Evolutionary conservation across 2,329 filamentous ascomycete genomes (phyloP).

Genomic region (Penicillium griseofulvum): DNA sequence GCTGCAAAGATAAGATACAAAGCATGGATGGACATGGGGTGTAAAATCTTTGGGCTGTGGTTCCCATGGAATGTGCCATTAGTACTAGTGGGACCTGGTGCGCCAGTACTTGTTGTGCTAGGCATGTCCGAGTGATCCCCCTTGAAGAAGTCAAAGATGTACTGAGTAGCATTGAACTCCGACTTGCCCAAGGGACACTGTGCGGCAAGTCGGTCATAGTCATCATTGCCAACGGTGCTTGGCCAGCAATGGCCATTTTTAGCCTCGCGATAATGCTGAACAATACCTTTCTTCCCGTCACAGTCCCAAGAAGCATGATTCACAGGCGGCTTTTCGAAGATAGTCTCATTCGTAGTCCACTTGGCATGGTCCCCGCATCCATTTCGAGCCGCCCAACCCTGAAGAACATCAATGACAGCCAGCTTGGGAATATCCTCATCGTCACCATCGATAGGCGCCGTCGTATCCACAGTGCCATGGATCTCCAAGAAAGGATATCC

Average conservation of each 20-base stretch:
- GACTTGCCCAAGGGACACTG: conserved; percentile 18
- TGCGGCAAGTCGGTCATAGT: conserved; percentile 3
- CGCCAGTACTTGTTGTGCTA: neutral
- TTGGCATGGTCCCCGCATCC: conserved; percentile 13
- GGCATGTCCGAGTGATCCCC: conserved; percentile 19
- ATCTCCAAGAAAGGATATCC: conserved; percentile 25
- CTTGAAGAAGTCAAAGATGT: conserved; percentile 22
- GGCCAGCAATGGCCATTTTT: conserved; percentile 23
- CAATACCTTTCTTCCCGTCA: conserved; percentile 14
- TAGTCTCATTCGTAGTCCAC: conserved; percentile 18
- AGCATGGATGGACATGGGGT: neutral
- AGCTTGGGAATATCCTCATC: conserved; percentile 4
- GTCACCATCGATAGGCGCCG: conserved; percentile 19
- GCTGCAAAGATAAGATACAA: neutral
- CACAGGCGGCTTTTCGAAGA: conserved; percentile 14
- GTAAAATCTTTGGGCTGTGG: neutral
- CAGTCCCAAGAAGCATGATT: conserved; percentile 22
- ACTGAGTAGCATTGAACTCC: conserved; percentile 19
- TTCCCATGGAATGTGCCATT: neutral
- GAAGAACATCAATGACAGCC: conserved; percentile 18
- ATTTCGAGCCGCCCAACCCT: conserved; percentile 19
- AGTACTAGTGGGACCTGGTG: neutral
- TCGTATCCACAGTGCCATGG: conserved; percentile 22
- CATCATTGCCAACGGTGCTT: conserved; percentile 17
- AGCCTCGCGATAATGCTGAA: conserved; percentile 21